Percentiles rank a stretch among this genome's conserved stretches.
These are phyloP conservation scores for Talaromyces borbonicus DNA, from an alignment of 495 filamentous ascomycete genomes.

Conservation along the genomic window DNA sequence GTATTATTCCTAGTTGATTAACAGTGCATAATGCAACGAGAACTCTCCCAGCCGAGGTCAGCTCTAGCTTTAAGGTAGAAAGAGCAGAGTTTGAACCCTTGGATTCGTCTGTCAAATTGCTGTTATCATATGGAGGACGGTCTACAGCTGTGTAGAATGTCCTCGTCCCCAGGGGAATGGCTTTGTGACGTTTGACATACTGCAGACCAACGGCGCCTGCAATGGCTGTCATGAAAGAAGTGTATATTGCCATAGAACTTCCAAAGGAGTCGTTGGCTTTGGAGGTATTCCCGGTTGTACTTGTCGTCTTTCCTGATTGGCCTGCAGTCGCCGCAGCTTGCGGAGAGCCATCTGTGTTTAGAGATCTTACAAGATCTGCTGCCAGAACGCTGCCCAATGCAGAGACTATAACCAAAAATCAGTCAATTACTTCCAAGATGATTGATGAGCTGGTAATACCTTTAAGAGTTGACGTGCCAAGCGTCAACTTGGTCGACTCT, in stretches of 20 bases:
- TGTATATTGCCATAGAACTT: constrained; percentile 32
- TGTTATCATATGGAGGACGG: constrained; percentile 21
- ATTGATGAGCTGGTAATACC: constrained; percentile 14
- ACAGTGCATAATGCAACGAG: constrained; percentile 31
- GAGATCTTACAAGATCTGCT: constrained; percentile 28
- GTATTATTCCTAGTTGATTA: constrained; percentile 27
- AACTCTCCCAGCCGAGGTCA: constrained; percentile 28
- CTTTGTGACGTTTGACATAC: constrained; percentile 25
- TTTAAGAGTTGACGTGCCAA: constrained; percentile 30
- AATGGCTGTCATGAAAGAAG: constrained; percentile 34
- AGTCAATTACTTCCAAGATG: constrained; percentile 7
- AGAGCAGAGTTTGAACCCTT: constrained; percentile 21
- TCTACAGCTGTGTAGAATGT: constrained; percentile 33
- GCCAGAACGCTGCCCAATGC: constrained; percentile 30
- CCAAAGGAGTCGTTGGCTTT: constrained; percentile 26
- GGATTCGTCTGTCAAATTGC: constrained; percentile 20
- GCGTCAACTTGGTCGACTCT: constrained; percentile 23
- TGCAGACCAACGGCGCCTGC: constrained; percentile 33
- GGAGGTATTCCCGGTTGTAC: constrained; percentile 13
- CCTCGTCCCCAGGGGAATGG: constrained; percentile 36
- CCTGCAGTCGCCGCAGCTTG: background rate
- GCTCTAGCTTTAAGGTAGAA: constrained; percentile 31
- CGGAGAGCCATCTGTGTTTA: constrained; percentile 21
- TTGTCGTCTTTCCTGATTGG: background rate
- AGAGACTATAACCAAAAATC: constrained; percentile 21